Percentiles rank a stretch among this genome's conserved stretches.
Evolutionary conservation across 148 eudicot species (phyloP).

Genomic region (Salicornia ramosissima): DNA sequence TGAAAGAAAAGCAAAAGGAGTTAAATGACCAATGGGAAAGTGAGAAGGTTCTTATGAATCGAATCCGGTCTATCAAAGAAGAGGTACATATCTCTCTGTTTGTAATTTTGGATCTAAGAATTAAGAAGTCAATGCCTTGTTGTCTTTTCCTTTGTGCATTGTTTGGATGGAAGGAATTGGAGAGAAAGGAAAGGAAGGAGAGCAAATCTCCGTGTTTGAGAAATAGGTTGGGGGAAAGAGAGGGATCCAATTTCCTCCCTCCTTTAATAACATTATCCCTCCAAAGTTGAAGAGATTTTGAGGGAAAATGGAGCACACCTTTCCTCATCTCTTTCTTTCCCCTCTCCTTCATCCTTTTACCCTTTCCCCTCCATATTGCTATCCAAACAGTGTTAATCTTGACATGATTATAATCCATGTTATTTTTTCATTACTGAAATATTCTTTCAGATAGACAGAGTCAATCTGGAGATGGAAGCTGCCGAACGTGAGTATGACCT

Average conservation of each 20-base stretch:
- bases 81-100: constrained; percentile 36
- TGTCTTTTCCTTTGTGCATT: not conserved
- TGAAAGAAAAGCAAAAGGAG: constrained; percentile 61
- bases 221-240: too few relatives aligned
- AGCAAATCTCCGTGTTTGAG: too few relatives aligned
- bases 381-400: too few relatives aligned
- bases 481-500: constrained; percentile 79
- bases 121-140: not conserved
- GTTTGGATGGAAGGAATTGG: too few relatives aligned
- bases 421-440: not conserved
- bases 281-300: too few relatives aligned
- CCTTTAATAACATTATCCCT: too few relatives aligned
- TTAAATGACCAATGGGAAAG: constrained; percentile 69
- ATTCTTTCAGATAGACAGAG: constrained; percentile 58
- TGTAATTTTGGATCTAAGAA: not conserved
- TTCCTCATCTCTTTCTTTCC: too few relatives aligned
- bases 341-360: too few relatives aligned
- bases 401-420: not conserved
- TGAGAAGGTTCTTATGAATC: constrained; percentile 61
- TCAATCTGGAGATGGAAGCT: constrained; percentile 82
- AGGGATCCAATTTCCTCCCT: too few relatives aligned
- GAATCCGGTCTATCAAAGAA: constrained; percentile 63
- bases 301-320: too few relatives aligned
- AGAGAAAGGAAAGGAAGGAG: too few relatives aligned
- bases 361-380: too few relatives aligned